Evolutionary conservation across 331 rosid species (phyloP).

Genomic region (Prunus yedoensis): DNA sequence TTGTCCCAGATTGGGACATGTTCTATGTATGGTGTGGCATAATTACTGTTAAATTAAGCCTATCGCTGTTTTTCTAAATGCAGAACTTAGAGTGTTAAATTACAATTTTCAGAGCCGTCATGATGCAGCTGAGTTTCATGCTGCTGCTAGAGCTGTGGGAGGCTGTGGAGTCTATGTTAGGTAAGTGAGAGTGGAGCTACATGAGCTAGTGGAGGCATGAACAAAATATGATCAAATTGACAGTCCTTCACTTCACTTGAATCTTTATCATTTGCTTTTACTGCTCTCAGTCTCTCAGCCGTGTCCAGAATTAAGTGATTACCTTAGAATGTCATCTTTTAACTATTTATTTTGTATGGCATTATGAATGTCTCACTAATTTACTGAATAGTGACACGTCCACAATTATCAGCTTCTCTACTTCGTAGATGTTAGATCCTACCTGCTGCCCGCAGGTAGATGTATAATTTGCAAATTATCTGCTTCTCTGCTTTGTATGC

Average conservation of each 20-base stretch:
- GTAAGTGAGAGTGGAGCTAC: conserved; percentile 15
- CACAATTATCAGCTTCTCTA: background rate
- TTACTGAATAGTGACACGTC: background rate
- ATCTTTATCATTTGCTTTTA: background rate
- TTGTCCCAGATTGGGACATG: conserved; percentile 58
- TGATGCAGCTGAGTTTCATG: conserved; percentile 43
- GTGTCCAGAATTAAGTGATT: background rate
- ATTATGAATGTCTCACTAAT: background rate
- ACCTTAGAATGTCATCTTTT: background rate
- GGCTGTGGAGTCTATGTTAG: conserved; percentile 49
- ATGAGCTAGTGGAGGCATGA: background rate
- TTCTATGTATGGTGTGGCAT: conserved; percentile 36
- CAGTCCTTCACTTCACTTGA: background rate
- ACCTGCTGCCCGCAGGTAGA: background rate
- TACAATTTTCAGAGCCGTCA: conserved; percentile 35
- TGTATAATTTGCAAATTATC: background rate
- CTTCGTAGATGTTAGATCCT: background rate
- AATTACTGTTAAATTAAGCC: background rate
- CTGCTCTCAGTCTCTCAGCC: background rate
- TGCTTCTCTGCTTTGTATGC: background rate
- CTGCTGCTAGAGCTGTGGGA: conserved; percentile 46
- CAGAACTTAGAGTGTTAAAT: conserved; percentile 8
- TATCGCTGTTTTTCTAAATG: background rate
- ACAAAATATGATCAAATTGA: background rate
- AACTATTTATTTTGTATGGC: background rate